These are phyloP conservation scores for Talaromyces sp. DNA, from an alignment of 2,329 filamentous ascomycete genomes.

Conservation along the genomic window DNA sequence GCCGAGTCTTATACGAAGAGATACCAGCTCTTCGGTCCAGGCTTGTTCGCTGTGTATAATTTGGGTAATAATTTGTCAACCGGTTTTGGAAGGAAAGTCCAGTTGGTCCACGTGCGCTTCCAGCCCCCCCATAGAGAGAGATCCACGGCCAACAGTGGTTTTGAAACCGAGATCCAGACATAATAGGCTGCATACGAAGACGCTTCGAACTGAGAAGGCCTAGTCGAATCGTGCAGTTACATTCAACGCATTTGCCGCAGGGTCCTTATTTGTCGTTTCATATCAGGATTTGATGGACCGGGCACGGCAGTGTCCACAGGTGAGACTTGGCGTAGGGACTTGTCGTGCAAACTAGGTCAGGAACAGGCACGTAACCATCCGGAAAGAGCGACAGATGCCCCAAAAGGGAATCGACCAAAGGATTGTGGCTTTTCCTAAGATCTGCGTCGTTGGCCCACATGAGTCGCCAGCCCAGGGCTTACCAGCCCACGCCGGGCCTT, in stretches of 20 bases:
- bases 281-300: not conserved
- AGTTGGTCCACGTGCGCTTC: not conserved
- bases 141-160: not conserved
- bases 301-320: not conserved
- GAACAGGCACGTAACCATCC: not conserved
- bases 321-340: not conserved
- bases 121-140: not conserved
- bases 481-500: not conserved
- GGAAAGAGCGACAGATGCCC: not conserved
- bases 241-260: not conserved
- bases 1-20: not conserved
- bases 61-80: not conserved
- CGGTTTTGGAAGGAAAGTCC: not conserved
- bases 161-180: not conserved
- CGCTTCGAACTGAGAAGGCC: not conserved
- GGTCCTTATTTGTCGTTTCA: not conserved
- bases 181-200: not conserved
- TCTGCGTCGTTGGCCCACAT: conserved; percentile 6
- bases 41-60: not conserved
- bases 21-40: not conserved
- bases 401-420: conserved; percentile 4
- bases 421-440: conserved; percentile 13
- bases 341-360: not conserved
- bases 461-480: not conserved
- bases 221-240: not conserved